phyloP scores from a whole-genome alignment of 2,329 filamentous ascomycete genomes.

The Clonostachys rosea region DNA sequence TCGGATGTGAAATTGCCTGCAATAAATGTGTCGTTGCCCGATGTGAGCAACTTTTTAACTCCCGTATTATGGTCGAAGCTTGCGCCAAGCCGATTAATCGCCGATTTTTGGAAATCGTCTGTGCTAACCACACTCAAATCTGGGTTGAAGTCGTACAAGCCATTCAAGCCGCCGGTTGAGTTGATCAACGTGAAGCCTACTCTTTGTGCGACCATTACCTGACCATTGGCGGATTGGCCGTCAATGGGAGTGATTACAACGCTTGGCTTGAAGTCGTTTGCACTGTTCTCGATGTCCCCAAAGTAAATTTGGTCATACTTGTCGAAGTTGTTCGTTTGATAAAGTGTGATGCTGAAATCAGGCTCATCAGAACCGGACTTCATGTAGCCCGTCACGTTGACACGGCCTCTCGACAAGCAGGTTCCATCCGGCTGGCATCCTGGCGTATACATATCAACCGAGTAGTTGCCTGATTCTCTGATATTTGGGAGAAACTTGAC shows the following conservation, averaged over 20 bases:
- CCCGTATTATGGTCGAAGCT: constrained; percentile 63
- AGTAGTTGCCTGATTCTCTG: constrained; percentile 85
- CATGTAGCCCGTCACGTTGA: constrained; percentile 76
- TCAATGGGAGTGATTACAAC: constrained; percentile 71
- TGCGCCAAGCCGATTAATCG: constrained; percentile 71
- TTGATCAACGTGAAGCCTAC: constrained; percentile 73
- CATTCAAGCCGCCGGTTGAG: constrained; percentile 78
- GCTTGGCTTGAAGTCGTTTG: constrained; percentile 68
- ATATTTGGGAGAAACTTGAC: constrained; percentile 83
- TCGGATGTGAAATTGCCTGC: constrained; percentile 79
- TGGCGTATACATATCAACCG: constrained; percentile 86
- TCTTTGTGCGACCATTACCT: constrained; percentile 85
- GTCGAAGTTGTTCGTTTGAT: constrained; percentile 91
- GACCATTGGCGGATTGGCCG: constrained; percentile 53
- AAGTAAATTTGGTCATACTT: constrained; percentile 94
- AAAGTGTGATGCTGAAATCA: constrained; percentile 59
- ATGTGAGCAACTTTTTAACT: constrained; percentile 64
- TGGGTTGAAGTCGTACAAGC: constrained; percentile 85
- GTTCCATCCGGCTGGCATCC: constrained; percentile 79
- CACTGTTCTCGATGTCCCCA: constrained; percentile 75
- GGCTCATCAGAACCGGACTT: constrained; percentile 38
- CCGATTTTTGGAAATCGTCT: constrained; percentile 63
- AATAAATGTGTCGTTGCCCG: constrained; percentile 64
- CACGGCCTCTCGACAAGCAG: constrained; percentile 71
- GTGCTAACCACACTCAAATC: constrained; percentile 43